Evolutionary conservation across 371 early-diverging fungal genomes (phyloP), one percentile per base, ranked within the genome.

Genomic region (Vairimorpha ceranae): DNA sequence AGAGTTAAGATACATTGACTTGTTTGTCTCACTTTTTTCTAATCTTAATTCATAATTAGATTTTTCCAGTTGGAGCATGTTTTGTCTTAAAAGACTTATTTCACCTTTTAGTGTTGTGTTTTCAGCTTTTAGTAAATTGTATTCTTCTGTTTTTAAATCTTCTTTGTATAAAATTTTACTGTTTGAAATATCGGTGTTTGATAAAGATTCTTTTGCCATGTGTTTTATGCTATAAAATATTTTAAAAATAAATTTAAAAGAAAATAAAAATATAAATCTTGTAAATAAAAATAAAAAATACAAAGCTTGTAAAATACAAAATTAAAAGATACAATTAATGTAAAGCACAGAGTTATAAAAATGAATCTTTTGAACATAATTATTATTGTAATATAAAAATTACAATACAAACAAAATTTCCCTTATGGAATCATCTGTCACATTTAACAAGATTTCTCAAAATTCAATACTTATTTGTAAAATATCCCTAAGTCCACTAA

Each of bases 31-130:
- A 46, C 54, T 46, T 52, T 67, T 70, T 8, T 70, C 51, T 23
- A 48, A 27, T 30, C 70, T 65, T n/a, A 70, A 33, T 7, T 43
- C 14, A 35, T 70, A 76, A 54, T 76, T 76, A 60, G 70, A 41
- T 60, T 61, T 70, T 41, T 76, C 76, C 23, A 76, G 15, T 19
- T 27, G 21, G 46, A 67, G 21, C 61, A 76, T 71, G 64, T 76
- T 76, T 52, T 58, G 59, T 45, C 76, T 41, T 15, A 76, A 25
- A 41, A 76, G 65, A 25, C 52, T 33, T 59, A 76, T 51, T 61
- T 76, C 71, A 21, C 76, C 76, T 30, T 36, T 29, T 15, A 76
- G 61, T 43, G 60, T 76, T 45, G 64, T 60, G 41, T 76, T 76
- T 52, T 70, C 67, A 33, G 45, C 43, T 46, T 67, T 65, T 30